Evolutionary conservation across 805 yeast genomes (phyloP).

Genomic region (Torulaspora quercuum): DNA sequence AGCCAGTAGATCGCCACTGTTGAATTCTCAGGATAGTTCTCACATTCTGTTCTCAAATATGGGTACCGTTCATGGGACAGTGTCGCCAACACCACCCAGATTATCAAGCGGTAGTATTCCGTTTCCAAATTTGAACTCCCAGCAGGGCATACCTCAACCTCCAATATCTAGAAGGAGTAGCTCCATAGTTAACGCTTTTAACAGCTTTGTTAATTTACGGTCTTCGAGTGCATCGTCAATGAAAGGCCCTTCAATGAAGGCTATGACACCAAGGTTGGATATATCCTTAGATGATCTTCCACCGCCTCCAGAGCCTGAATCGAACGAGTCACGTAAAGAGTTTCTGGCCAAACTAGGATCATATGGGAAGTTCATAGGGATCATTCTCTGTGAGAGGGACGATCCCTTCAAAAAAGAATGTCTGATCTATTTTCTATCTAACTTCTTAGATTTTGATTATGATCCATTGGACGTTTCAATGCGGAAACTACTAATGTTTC

Average conservation of each 20-base stretch:
- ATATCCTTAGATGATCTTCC: conserved; percentile 22
- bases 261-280: conserved; percentile 8
- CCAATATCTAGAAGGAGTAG: conserved; percentile 35
- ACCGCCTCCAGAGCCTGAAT: conserved; percentile 31
- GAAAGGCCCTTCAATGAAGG: conserved; percentile 9
- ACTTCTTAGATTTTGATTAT: conserved; percentile 46
- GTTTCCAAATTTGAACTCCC: conserved; percentile 8
- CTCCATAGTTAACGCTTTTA: conserved; percentile 39
- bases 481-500: conserved; percentile 53
- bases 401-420: conserved; percentile 30
- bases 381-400: conserved; percentile 32
- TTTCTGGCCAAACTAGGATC: conserved; percentile 33
- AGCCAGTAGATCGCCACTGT: conserved; percentile 13
- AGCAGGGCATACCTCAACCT: conserved; percentile 4
- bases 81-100: conserved; percentile 12
- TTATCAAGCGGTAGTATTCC: conserved; percentile 12
- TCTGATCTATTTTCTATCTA: conserved; percentile 28
- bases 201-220: conserved; percentile 37
- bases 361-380: conserved; percentile 34
- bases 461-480: conserved; percentile 66
- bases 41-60: conserved; percentile 4
- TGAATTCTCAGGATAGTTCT: conserved; percentile 11
- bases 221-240: conserved; percentile 26
- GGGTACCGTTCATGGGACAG: conserved; percentile 6
- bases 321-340: conserved; percentile 29